Base-by-base conservation (phyloP, 768 basidiomycete species). In the Strobilomyces dryophilus region DNA sequence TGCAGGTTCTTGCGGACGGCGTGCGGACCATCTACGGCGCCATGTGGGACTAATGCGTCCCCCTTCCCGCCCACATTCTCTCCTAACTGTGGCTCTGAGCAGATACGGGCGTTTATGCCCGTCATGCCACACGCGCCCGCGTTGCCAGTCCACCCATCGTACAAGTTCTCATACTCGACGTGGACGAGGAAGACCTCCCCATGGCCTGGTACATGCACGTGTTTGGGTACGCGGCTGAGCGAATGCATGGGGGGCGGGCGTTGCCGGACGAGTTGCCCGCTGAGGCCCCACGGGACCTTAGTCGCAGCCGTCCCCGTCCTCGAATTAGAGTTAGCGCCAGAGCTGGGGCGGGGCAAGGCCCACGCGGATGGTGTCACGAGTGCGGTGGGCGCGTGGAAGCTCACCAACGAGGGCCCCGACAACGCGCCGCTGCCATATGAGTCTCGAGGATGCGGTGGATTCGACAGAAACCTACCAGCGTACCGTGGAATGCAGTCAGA, bases 201-300 rank as follows among this genome's bases (percentile, higher is more conserved):
- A 71, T 84, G 26, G 91, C 92, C 71, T 93, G 91, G 90, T 89
- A 87, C 65, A 88, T 89, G 85, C 80, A 88, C 20, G 82, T 90
- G 47, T 80, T 78, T 60, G 87, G 88, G 17, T 81, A 87, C 59
- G 85, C 84, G 2, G 85, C 78, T 0, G 86, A 89, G 67, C 79
- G 74, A 24, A 71, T 90, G 29, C 82, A 83, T 14, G 76, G 80
- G 39, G 85, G 86, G 58, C 80, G 83, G n/a, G 71, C 72, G 39
- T 72, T 89, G 8, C 73, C 73, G 37, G 85, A 85, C 46, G 76
- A 79, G 1, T 83, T 89, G 54, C 86, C 87, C 0, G 69, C 74
- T 29, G 87, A 89, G 53, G 87, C 89, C 58, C 65, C 90, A 10
- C 79, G 85, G 55, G 86, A 89, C 62, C 90, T 87, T 62, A 89